These are phyloP conservation scores for Urochloa ruziziensis DNA, from an alignment of 176 grass and related monocot genomes.

Conservation along the genomic window DNA sequence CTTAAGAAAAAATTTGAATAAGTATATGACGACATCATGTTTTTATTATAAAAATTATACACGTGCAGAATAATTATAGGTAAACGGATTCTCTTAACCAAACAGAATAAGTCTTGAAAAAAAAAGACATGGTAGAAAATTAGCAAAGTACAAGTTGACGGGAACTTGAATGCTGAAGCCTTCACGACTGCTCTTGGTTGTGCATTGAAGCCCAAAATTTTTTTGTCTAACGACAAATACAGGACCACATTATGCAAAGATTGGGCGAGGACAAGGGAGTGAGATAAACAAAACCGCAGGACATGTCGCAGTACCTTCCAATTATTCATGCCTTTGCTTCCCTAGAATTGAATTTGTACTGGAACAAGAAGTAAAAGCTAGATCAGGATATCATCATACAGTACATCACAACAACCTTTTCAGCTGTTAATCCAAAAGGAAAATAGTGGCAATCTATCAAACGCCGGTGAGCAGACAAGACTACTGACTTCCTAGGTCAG, in stretches of 20 bases:
- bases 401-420: neutral
- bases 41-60: too few species aligned
- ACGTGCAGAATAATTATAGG: too few species aligned
- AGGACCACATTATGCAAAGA: slow-evolving; percentile 40
- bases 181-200: slow-evolving; percentile 5
- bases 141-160: neutral
- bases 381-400: neutral
- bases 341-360: neutral
- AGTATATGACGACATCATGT: too few species aligned
- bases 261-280: slow-evolving; percentile 4
- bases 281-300: slow-evolving; percentile 4
- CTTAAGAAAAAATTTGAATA: too few species aligned
- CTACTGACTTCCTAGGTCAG: slow-evolving; percentile 26
- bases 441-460: neutral
- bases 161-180: neutral
- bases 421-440: neutral
- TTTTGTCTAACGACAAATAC: neutral
- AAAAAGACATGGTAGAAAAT: neutral
- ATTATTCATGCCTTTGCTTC: slow-evolving; percentile 31
- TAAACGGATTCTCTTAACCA: too few species aligned
- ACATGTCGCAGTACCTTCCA: slow-evolving; percentile 14
- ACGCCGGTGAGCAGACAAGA: neutral
- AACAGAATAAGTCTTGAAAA: too few species aligned
- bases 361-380: neutral
- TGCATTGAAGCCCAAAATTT: neutral